A percentile compares a stretch with the other conserved stretches of the same genome.
phyloP scores from a whole-genome alignment of 1,284 basidiomycete species.

The Kwoniella shivajii region DNA sequence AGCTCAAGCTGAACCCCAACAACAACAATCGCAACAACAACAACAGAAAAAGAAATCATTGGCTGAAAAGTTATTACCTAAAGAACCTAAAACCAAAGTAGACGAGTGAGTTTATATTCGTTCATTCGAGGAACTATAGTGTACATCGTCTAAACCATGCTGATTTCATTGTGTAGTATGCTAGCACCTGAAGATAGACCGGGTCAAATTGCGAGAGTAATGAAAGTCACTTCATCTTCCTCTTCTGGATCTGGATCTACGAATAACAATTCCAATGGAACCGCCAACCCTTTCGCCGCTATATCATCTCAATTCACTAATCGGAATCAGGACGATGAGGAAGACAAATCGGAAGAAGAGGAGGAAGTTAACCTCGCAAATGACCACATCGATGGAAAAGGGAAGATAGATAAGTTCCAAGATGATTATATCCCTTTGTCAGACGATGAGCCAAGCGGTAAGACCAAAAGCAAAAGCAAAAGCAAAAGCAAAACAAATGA shows the following conservation, averaged over 20 bases:
- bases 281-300: neutral
- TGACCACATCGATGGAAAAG: neutral
- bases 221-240: constrained; percentile 34
- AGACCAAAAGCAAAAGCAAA: neutral
- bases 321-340: neutral
- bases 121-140: neutral
- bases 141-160: neutral
- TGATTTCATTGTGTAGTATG: constrained; percentile 33
- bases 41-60: constrained; percentile 38
- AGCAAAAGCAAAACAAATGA: constrained; percentile 24
- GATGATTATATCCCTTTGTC: constrained; percentile 33
- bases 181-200: constrained; percentile 47
- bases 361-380: neutral
- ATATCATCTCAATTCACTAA: neutral
- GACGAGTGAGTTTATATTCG: constrained; percentile 45
- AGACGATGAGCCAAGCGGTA: constrained; percentile 12
- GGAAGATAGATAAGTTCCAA: constrained; percentile 1
- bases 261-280: neutral
- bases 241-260: no score
- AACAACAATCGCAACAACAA: neutral
- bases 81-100: constrained; percentile 47
- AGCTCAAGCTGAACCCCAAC: neutral
- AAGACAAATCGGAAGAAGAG: neutral
- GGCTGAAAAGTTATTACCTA: constrained; percentile 47
- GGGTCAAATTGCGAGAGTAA: constrained; percentile 43